A percentile compares a stretch with the other conserved stretches of the same genome.
phyloP scores from a whole-genome alignment of 331 rosid genomes.

The Malus hybrid region DNA sequence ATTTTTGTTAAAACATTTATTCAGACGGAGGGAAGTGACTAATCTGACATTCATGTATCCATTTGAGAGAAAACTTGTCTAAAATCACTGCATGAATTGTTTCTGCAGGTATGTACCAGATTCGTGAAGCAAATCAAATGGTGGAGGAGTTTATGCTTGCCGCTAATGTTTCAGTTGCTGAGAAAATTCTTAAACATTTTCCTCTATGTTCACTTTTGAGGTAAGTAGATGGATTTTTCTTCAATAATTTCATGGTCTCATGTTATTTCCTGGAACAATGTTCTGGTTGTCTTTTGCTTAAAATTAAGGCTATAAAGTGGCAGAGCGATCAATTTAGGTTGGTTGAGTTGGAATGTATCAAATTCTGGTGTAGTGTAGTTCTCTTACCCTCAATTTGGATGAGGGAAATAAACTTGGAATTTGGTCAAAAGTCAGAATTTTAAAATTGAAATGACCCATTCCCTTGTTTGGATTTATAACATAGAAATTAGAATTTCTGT shows the following conservation, averaged over 20 bases:
- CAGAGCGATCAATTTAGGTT: background rate
- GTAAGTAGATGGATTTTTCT: slow-evolving; percentile 23
- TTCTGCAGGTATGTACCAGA: slow-evolving; percentile 88
- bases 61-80: background rate
- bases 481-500: too few species aligned
- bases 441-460: too few species aligned
- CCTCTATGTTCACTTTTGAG: slow-evolving; percentile 78
- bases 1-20: too few species aligned
- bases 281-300: background rate
- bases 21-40: background rate
- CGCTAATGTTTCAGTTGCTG: slow-evolving; percentile 91
- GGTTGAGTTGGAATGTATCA: background rate
- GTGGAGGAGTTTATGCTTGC: slow-evolving; percentile 99
- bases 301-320: background rate
- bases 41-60: background rate
- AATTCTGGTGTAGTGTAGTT: background rate
- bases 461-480: too few species aligned
- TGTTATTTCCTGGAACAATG: background rate
- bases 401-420: too few species aligned
- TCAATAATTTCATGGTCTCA: background rate
- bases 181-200: slow-evolving; percentile 72
- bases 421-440: too few species aligned
- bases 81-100: slow-evolving; percentile 4
- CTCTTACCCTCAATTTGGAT: too few species aligned
- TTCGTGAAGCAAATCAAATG: slow-evolving; percentile 98